Evolutionary conservation across 495 filamentous ascomycete species (phyloP).

Genomic region (Staphylotrichum longicolle): DNA sequence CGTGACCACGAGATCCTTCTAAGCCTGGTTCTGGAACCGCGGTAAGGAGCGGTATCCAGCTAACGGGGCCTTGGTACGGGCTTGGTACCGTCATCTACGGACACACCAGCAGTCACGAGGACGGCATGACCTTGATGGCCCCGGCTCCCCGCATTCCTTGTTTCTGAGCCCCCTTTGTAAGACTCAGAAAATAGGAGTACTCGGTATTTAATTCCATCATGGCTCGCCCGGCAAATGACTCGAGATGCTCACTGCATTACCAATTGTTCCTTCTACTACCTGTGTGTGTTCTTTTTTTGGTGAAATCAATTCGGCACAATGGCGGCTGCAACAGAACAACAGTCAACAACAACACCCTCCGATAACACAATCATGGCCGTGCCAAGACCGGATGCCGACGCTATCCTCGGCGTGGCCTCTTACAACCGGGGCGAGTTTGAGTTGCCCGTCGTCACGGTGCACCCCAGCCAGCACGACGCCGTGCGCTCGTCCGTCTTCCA

Average conservation of each 20-base stretch:
- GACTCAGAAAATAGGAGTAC: too few relatives aligned
- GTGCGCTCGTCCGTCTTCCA: conserved; percentile 9
- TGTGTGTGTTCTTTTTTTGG: too few relatives aligned
- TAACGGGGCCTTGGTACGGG: conserved; percentile 1
- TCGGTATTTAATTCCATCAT: too few relatives aligned
- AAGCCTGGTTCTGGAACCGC: conserved; percentile 1
- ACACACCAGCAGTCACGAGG: conserved; percentile 7
- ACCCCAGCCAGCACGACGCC: conserved; percentile 13
- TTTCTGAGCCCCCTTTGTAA: neutral
- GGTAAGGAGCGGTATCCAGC: conserved; percentile 11
- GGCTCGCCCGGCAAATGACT: too few relatives aligned
- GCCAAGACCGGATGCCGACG: conserved; percentile 15
- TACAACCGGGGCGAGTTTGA: conserved; percentile 7
- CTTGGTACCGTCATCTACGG: neutral
- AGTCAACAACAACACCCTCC: too few relatives aligned
- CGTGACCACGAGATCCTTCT: conserved; percentile 5
- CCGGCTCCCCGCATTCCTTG: conserved; percentile 6
- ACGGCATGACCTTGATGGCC: conserved; percentile 7
- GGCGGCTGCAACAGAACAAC: neutral
- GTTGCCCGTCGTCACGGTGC: conserved; percentile 12
- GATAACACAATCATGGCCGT: neutral
- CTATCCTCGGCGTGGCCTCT: conserved; percentile 7
- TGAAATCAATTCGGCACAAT: neutral
- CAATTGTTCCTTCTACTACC: too few relatives aligned
- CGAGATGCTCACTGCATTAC: too few relatives aligned